These are phyloP conservation scores for Kitagawia praeruptora DNA, from an alignment of 129 eudicot genomes.

Conservation along the genomic window DNA sequence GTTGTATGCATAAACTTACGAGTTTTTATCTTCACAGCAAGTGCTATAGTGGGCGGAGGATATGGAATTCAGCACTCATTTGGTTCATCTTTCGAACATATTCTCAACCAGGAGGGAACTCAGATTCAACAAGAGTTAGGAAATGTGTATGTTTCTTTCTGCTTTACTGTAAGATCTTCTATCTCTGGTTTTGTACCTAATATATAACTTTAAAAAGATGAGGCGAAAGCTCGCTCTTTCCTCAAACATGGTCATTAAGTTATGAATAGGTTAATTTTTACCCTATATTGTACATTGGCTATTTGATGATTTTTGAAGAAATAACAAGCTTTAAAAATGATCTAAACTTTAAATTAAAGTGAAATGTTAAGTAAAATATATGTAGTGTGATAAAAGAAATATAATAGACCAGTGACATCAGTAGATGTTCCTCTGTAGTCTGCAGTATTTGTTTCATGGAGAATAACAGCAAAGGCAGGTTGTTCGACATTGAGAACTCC, in stretches of 20 bases:
- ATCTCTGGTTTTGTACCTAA: neutral
- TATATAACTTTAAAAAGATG: neutral
- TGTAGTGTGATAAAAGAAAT: too few relatives aligned
- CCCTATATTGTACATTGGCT: neutral
- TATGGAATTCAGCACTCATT: constrained; percentile 42
- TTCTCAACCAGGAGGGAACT: constrained; percentile 74
- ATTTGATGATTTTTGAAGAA: neutral
- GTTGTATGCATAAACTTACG: neutral
- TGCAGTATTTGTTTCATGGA: neutral
- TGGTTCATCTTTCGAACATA: constrained; percentile 40
- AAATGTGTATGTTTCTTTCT: constrained; percentile 38
- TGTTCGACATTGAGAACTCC: neutral
- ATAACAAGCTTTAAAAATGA: neutral
- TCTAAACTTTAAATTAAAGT: neutral
- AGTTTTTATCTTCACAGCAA: constrained; percentile 32
- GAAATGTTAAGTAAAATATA: neutral
- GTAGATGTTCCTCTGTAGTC: neutral
- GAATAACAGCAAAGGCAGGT: neutral
- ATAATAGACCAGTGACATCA: neutral
- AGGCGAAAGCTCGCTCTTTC: neutral
- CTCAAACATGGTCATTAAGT: neutral
- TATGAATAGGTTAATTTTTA: neutral
- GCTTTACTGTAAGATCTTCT: neutral
- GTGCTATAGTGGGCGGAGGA: constrained; percentile 38
- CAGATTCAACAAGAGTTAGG: constrained; percentile 67